A percentile compares a stretch with the other conserved stretches of the same genome.
These are phyloP conservation scores for Raddia distichophylla DNA, from an alignment of 176 grass and related monocot species.

Conservation along the genomic window DNA sequence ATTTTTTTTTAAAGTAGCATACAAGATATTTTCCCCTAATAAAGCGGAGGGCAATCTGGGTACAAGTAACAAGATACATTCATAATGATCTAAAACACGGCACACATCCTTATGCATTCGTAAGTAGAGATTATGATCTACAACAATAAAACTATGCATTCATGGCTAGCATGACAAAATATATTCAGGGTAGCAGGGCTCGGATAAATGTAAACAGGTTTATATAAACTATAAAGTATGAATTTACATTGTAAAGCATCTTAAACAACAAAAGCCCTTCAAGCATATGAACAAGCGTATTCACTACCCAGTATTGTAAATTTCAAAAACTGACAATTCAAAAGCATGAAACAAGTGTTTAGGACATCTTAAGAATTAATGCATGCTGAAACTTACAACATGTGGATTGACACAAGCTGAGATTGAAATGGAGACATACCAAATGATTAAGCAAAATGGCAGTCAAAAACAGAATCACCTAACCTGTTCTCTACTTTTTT, in stretches of 20 bases:
- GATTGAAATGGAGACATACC: background rate
- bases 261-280: background rate
- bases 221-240: background rate
- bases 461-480: no score
- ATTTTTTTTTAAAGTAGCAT: no score
- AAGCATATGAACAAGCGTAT: background rate
- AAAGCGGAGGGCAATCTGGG: no score
- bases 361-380: background rate
- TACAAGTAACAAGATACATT: background rate
- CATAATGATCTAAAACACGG: background rate
- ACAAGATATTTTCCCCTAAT: no score
- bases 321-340: slow-evolving; percentile 22
- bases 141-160: background rate
- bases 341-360: background rate
- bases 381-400: background rate
- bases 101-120: background rate
- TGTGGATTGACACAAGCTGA: background rate
- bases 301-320: background rate
- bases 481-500: no score
- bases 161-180: background rate
- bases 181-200: background rate
- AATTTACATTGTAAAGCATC: background rate
- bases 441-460: no score
- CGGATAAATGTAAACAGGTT: background rate
- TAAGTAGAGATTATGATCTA: background rate